Evolutionary conservation across 1,139 yeast genomes (phyloP).

Genomic region (Taphrina deformans): DNA sequence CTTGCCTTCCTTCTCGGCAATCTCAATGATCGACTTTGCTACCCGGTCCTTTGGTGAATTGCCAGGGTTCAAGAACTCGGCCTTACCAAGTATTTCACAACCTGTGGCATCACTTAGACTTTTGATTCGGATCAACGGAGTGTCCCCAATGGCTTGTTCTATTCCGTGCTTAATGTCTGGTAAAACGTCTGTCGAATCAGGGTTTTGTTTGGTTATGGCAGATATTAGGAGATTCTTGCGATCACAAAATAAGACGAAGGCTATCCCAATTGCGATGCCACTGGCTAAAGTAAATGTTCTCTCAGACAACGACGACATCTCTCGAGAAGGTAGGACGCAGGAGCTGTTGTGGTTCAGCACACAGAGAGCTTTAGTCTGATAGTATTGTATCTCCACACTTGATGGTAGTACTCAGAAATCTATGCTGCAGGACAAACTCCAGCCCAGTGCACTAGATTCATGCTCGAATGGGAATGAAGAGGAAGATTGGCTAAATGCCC

Average conservation of each 20-base stretch:
- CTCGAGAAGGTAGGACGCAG: too few relatives aligned
- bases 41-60: constrained; percentile 96
- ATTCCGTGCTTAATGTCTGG: constrained; percentile 47
- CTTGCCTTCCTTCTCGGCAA: constrained; percentile 47
- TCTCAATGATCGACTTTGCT: constrained; percentile 76
- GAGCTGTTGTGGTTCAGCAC: too few relatives aligned
- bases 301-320: neutral
- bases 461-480: too few relatives aligned
- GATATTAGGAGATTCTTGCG: neutral
- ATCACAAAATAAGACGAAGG: neutral
- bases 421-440: too few relatives aligned
- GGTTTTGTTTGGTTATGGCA: neutral
- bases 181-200: neutral
- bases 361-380: too few relatives aligned
- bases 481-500: too few relatives aligned
- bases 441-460: too few relatives aligned
- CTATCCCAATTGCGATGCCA: neutral
- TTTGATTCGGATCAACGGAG: constrained; percentile 76
- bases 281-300: neutral
- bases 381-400: too few relatives aligned
- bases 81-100: constrained; percentile 79
- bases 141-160: constrained; percentile 77
- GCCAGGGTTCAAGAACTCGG: constrained; percentile 86
- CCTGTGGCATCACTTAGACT: constrained; percentile 77
- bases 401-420: too few relatives aligned